Evolutionary conservation across 306 rosid genomes (phyloP), one percentile per base, ranked within the genome.

Genomic region (Trifolium subterraneum): DNA sequence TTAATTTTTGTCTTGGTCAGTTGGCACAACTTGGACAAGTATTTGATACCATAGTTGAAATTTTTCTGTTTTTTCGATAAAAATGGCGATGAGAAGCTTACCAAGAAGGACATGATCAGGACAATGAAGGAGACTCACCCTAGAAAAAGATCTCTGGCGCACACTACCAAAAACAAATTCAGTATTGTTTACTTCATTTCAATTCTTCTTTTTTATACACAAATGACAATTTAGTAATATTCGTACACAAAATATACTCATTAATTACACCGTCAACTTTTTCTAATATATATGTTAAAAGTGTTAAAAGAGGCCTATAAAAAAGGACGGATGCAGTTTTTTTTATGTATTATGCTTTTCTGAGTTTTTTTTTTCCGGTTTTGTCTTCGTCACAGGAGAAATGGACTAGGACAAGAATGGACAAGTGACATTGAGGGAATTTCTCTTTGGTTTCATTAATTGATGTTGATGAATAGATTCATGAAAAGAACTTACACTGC

Each of bases 321-420:
- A n/a, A n/a, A n/a, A n/a, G n/a, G n/a, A n/a, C n/a, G n/a, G n/a
- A n/a, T n/a, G n/a, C n/a, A n/a, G n/a, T n/a, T n/a, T n/a, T n/a
- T n/a, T n/a, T n/a, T n/a, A n/a, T n/a, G n/a, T n/a, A n/a, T n/a
- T n/a, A n/a, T n/a, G n/a, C n/a, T n/a, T n/a, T n/a, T n/a, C n/a
- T n/a, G n/a, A n/a, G n/a, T n/a, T n/a, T n/a, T n/a, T n/a, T n/a
- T n/a, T n/a, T n/a, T n/a, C n/a, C 4, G 33, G 33, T 29, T 29
- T 29, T 29, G 33, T 79, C 15, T 68, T 72, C 68, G 25, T 54
- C 64, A 52, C 88, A 87, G 96, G 75, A 67, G 97, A 93, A 86
- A 90, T 93, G 92, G 96, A 93, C 83, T 89, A 93, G 93, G 91
- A 89, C 86, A 86, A 79, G 68, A 89, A 84, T 67, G 97, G 97